phyloP scores from a whole-genome alignment of 768 basidiomycete species.

The Mrakia frigida region DNA sequence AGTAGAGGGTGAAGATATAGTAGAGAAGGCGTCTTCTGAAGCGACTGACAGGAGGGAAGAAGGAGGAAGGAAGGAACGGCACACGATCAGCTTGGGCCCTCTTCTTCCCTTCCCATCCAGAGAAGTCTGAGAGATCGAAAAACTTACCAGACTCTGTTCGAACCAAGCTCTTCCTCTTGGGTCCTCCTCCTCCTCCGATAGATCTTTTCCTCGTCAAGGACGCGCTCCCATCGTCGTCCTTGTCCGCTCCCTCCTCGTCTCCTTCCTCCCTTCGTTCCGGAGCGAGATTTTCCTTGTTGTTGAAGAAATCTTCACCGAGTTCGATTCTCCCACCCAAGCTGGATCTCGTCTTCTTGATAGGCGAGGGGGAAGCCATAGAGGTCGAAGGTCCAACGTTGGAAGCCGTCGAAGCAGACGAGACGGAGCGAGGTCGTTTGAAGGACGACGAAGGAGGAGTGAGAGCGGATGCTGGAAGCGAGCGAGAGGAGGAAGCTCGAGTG shows the following conservation, averaged over 20 bases:
- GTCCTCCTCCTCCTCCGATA: not conserved
- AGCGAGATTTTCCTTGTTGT: constrained; percentile 15
- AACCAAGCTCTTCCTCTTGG: not conserved
- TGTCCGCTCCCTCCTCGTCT: not conserved
- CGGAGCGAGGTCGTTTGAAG: constrained; percentile 14
- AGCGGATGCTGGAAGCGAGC: not conserved
- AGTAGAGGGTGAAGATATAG: not conserved
- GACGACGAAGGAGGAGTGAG: constrained; percentile 5
- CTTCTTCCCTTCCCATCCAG: not conserved
- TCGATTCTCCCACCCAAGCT: not conserved
- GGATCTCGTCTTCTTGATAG: constrained; percentile 14
- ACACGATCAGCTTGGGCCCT: constrained; percentile 10
- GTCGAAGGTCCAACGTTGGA: not conserved
- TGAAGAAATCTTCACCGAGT: not conserved
- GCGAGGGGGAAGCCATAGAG: not conserved
- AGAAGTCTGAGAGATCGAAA: not conserved
- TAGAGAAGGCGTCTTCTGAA: constrained; percentile 10
- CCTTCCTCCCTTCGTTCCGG: constrained; percentile 3
- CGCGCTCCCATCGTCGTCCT: not conserved
- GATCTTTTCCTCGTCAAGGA: not conserved
- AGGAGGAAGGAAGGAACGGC: not conserved
- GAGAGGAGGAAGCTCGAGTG: constrained; percentile 4
- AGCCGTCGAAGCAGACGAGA: not conserved
- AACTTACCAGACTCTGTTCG: constrained; percentile 1
- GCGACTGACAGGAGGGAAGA: not conserved